phyloP scores from a whole-genome alignment of 176 grass and related monocot species.

The Panicum miliaceum region DNA sequence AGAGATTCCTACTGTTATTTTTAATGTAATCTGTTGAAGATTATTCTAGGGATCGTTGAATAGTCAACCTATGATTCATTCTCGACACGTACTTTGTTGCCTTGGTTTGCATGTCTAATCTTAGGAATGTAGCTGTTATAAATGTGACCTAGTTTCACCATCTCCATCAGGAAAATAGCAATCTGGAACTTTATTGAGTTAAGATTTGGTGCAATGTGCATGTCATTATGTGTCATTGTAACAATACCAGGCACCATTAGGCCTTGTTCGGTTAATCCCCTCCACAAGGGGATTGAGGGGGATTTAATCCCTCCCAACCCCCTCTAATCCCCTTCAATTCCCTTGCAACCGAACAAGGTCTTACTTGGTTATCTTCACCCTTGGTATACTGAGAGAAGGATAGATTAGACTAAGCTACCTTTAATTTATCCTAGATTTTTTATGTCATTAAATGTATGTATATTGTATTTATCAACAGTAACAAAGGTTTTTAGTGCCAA shows the following conservation, averaged over 20 bases:
- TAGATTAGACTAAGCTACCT: too few relatives aligned
- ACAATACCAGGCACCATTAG: not conserved
- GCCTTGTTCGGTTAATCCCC: too few relatives aligned
- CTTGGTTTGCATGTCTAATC: not conserved
- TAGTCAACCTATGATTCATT: not conserved
- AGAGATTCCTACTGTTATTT: not conserved
- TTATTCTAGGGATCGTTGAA: not conserved
- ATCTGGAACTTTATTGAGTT: not conserved
- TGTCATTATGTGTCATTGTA: not conserved
- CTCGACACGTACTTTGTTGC: not conserved
- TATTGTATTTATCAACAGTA: not conserved
- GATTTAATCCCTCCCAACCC: too few relatives aligned
- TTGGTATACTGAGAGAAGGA: not conserved
- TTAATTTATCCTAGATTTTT: not conserved
- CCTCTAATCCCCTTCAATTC: too few relatives aligned
- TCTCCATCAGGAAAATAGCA: not conserved
- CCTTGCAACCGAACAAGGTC: too few relatives aligned
- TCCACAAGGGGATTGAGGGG: too few relatives aligned
- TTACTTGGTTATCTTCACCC: not conserved
- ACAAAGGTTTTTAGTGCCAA: constrained; percentile 2
- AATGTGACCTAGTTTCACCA: not conserved
- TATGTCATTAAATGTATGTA: not conserved
- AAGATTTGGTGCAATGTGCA: not conserved
- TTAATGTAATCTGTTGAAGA: not conserved
- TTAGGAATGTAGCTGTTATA: not conserved